These are phyloP conservation scores for Termitomyces sp. DNA, from an alignment of 768 basidiomycete species.

Conservation along the genomic window DNA sequence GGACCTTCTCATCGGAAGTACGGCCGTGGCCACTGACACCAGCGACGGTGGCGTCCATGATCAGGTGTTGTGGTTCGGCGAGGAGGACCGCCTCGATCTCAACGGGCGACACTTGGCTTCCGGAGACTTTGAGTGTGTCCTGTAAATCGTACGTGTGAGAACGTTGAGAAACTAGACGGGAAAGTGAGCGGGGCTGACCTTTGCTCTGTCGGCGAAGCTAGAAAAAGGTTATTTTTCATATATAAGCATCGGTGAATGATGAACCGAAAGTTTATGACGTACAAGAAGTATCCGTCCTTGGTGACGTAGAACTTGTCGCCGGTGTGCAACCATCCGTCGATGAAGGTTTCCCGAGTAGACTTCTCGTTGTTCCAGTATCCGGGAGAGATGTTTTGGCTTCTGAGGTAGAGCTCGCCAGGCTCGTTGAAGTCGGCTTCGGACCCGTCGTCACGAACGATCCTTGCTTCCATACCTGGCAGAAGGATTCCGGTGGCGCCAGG, in stretches of 20 bases:
- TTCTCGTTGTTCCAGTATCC: conserved; percentile 74
- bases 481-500: conserved; percentile 53
- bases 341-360: conserved; percentile 62
- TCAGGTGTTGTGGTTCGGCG: conserved; percentile 53
- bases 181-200: conserved; percentile 36
- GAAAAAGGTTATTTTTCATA: background rate
- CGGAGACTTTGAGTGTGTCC: conserved; percentile 80
- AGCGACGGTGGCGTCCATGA: conserved; percentile 65
- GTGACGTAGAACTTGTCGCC: conserved; percentile 68
- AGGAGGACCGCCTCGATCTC: conserved; percentile 71
- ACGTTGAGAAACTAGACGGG: background rate
- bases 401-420: conserved; percentile 58
- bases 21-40: conserved; percentile 65
- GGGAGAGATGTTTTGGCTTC: conserved; percentile 47
- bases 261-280: conserved; percentile 16
- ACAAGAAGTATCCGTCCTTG: conserved; percentile 63
- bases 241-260: background rate
- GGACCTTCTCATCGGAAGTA: conserved; percentile 66
- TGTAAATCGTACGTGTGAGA: conserved; percentile 18
- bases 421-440: conserved; percentile 47
- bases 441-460: conserved; percentile 50
- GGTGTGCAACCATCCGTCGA: conserved; percentile 69
- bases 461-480: conserved; percentile 51
- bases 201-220: conserved; percentile 74
- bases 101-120: conserved; percentile 73